Evolutionary conservation across 2,329 filamentous ascomycete genomes (phyloP), one percentile per base, ranked within the genome.

Genomic region (Cadophora gregata): DNA sequence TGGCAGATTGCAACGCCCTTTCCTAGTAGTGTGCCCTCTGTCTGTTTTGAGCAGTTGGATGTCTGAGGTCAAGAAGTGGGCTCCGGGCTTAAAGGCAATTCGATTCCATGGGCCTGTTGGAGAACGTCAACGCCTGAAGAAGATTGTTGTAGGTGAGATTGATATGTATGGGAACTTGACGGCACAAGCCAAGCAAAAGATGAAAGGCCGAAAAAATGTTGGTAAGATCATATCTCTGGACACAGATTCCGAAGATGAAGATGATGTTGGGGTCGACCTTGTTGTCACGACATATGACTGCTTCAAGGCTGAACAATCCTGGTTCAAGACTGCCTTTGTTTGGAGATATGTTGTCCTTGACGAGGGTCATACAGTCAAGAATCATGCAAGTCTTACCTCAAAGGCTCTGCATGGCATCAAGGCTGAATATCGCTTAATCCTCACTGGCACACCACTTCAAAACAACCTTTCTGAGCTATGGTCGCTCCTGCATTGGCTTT

Each of bases 381-480:
- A 85, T 59, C 81, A 81, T 48, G 70, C 72, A 31, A 76, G 72
- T 55, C 67, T 74, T 8, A 73, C 76, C 38, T 76, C 75, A 3
- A 73, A 69, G 56, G 74, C 75, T 14, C 67, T 78, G 24, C 76
- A 78, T 58, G 76, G 77, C 0, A 55, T 79, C 21, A 71, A 74
- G 45, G 76, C 77, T 1, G 77, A 79, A 60, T 78, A 77, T 60
- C 73, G 77, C 12, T 69, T 79, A 9, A 76, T 78, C 16, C 65
- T 79, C 8, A 78, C 76, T 4, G 77, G 82, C 2, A 88, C 86
- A 0, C 86, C 86, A 0, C 77, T 88, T 0, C 86, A 88, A 67
- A 88, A 88, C 67, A 84, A 88, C 63, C 76, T 88, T 0, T 76
- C 78, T 1, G 86, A 88, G 72, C 78, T 87, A 67, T 88, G 86